Base-by-base conservation (phyloP, 192 early-diverging fungal species). In the Backusella luteola region DNA sequence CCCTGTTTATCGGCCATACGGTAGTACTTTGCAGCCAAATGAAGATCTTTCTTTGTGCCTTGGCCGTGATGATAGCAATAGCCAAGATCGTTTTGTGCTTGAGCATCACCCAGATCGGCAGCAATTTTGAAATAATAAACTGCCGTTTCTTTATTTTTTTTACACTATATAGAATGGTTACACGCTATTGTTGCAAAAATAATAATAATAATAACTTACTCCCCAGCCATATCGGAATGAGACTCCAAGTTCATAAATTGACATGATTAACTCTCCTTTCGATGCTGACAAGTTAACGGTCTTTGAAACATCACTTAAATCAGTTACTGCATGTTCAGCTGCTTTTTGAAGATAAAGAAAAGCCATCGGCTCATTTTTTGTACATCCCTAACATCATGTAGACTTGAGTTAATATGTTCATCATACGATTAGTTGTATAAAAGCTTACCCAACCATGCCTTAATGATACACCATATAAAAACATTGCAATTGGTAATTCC, bases 151-250 rank as follows among this genome's bases (percentile, higher is more conserved):
- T 91, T 94, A 81, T 93, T 90, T 66, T 89, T 71, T 71, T 49
- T 71, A 39, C 70, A 71, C 70, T 71, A 71, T 9, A 49, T 14
- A 46, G 2, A 34, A 71, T 19, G 12, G 35, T 39, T 23, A 39
- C 34, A 69, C n/a, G 15, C 11, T 2, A 42, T 23, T 36, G 11
- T 6, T 21, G 8, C n/a, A 21, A 69, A 39, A 69, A 42, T 19
- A 69, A 39, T 21, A 12, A 36, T 17, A 39, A 73, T 46, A 34
- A 34, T 90, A 53, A 66, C 86, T 39, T 17, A 93, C 93, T 53
- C 93, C 93, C 92, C 93, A 93, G 8, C 93, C 93, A 67, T 95
- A 91, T 66, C 89, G 86, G 59, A 91, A 95, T 75, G 90, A 91
- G 74, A 92, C 87, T 4, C 92, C 93, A 11, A 95, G 82, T 79